Base-by-base conservation (phyloP, 495 filamentous ascomycete genomes). In the Penicillium tannophilum region DNA sequence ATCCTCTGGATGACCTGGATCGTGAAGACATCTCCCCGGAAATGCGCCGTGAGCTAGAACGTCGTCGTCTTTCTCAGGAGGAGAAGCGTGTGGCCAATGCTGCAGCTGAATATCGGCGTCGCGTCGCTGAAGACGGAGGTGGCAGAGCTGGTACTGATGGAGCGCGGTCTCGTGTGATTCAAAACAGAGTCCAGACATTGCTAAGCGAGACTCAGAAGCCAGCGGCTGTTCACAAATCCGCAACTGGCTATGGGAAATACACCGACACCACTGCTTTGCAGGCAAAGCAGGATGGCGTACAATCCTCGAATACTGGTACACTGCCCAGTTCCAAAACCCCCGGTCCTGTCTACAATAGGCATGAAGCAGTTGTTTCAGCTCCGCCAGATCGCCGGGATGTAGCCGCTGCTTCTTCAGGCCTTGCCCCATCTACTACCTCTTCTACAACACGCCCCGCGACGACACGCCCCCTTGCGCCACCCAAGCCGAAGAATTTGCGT, bases 1-100 rank as follows among this genome's bases (percentile, higher is more conserved):
- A 52, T 53, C 48, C 53, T 2, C 19, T 70, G 33, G 85, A 91
- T 63, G 79, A 78, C 6, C 82, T 88, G 53, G 80, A 86, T 60
- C 78, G 82, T 12, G 84, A 91, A 49, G 88, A 90, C 42, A 82
- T 96, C 70, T 85, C 90, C 6, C 91, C 93, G 0, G 95, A 98
- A 72, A 89, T 93, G 79, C 86, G 92, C 31, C 86, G 94, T 26
- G 94, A 98, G 69, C 80, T 97, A 7, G 94, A 98, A 70, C 85
- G 92, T 20, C 82, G 87, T 36, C 85, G 90, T 46, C 83, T 98
- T 19, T 88, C 88, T 19, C 86, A 91, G 70, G 94, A 98, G 73
- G 94, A 98, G 72, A 88, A 87, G 58, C 83, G 94, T n/a, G 95
- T 98, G 10, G 92, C 90, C 35, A 88, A 84, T 44, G 94, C 93